Conservation (phyloP, 108 stramenopile genomes). For the Nannochloropsis granulata region DNA sequence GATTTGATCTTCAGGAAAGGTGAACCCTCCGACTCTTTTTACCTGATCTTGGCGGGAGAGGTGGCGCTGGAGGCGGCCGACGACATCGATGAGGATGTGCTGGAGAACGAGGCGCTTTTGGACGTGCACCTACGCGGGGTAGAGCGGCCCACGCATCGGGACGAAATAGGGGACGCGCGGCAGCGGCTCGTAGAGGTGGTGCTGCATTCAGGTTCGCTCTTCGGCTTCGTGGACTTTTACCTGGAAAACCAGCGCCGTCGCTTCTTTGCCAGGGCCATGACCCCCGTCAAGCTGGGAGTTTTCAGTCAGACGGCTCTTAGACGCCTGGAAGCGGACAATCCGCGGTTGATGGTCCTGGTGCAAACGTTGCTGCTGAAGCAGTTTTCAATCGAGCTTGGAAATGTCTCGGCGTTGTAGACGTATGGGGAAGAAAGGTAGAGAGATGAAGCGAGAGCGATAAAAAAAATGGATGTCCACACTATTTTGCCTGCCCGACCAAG, state of each 20-base stretch:
- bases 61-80: neutral
- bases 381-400: constrained; percentile 10
- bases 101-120: neutral
- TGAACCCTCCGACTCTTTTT: constrained; percentile 5
- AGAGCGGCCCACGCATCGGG: neutral
- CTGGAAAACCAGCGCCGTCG: constrained; percentile 8
- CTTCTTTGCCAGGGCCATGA: constrained; percentile 1
- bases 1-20: constrained; percentile 2
- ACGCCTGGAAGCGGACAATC: constrained; percentile 11
- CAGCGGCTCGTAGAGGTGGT: neutral
- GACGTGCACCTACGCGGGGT: neutral
- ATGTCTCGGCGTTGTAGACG: neutral
- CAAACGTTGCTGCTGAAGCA: constrained; percentile 19
- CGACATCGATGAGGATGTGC: neutral
- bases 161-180: neutral
- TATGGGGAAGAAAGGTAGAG: neutral
- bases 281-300: neutral
- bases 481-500: no score
- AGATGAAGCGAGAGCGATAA: no score
- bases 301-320: constrained; percentile 2
- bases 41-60: constrained; percentile 9
- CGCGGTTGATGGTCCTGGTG: constrained; percentile 7
- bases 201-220: constrained; percentile 1
- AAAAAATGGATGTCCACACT: no score
- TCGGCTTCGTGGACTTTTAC: constrained; percentile 25